Evolutionary conservation across 306 rosid species (phyloP).

Genomic region (Glycine tomentella): DNA sequence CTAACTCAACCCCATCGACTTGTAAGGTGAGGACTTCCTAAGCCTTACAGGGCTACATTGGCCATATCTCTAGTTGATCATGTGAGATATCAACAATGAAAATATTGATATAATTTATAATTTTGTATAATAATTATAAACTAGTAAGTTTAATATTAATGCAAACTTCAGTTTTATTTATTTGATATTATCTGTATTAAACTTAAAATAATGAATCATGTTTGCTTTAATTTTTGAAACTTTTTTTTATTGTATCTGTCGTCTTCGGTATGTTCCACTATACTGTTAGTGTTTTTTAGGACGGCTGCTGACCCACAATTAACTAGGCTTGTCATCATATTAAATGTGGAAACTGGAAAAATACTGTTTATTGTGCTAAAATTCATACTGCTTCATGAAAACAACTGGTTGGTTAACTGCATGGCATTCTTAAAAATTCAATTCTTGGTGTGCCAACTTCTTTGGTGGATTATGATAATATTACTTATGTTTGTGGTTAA

Average conservation of each 20-base stretch:
- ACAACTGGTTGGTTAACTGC: conserved; percentile 25
- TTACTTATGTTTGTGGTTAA: conserved; percentile 33
- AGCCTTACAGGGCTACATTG: background rate
- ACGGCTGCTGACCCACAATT: background rate
- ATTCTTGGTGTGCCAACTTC: conserved; percentile 21
- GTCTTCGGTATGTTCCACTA: background rate
- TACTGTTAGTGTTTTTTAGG: background rate
- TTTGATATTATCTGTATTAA: background rate
- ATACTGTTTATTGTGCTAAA: background rate
- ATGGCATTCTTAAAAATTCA: conserved; percentile 11
- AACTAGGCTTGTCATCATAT: background rate
- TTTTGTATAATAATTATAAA: background rate
- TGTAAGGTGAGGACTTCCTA: background rate
- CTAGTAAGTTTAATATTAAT: background rate
- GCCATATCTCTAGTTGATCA: background rate
- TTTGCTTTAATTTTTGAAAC: background rate
- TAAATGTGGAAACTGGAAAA: background rate
- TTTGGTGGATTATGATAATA: conserved; percentile 30
- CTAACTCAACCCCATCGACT: background rate
- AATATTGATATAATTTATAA: background rate
- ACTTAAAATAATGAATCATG: background rate
- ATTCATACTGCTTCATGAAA: conserved; percentile 14
- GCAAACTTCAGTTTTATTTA: background rate
- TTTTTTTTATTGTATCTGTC: background rate
- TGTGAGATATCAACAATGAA: background rate